Base-by-base conservation (phyloP, 768 basidiomycete genomes). In the Russula foetens region DNA sequence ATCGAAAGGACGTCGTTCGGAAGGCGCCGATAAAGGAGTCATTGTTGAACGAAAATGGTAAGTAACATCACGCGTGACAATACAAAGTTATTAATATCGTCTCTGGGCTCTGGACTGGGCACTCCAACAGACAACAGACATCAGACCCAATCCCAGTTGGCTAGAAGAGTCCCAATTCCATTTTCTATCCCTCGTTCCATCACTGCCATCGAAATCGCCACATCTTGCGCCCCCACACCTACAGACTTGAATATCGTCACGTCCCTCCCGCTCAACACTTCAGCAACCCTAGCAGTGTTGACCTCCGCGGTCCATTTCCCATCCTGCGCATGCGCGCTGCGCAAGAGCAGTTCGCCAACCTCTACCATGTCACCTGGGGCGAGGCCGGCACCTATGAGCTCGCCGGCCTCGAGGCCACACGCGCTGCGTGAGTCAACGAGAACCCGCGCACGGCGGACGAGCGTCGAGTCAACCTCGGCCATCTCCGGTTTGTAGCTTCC, bases 181-280 rank as follows among this genome's bases (percentile, higher is more conserved):
- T 78, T 71, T 55, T 74, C 68, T 65, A 83, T 74, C 1, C 92
- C 91, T 53, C 76, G 77, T 4, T 79, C 72, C 2, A 92, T 79
- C 1, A 92, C 82, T 2, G 86, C 80, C 56, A 73, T 77, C 11
- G 90, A 84, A 59, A 95, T 90, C 0, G 85, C 88, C 5, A 90
- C 88, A 65, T 96, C 93, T 67, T 95, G 92, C n/a, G 90, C 72
- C 1, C 88, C 90, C 7, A 93, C 72, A 2, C 93, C 92, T 6
- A 95, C 93, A 0, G 87, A 89, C 73, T 94, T 95, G 80, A 92
- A 94, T 29, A 95, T 77, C 1, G 86, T 89, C 12, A 93, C 76
- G 41, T 74, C 71, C 7, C 70, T 66, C 7, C 56, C 57, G 2
- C 29, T 33, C 43, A 66, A 57, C 7, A 70, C 54, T 5, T 60